Evolutionary conservation across 352 stramenopile genomes (phyloP), one percentile per base, ranked within the genome.

Genomic region (Phytopythium delawarense): DNA sequence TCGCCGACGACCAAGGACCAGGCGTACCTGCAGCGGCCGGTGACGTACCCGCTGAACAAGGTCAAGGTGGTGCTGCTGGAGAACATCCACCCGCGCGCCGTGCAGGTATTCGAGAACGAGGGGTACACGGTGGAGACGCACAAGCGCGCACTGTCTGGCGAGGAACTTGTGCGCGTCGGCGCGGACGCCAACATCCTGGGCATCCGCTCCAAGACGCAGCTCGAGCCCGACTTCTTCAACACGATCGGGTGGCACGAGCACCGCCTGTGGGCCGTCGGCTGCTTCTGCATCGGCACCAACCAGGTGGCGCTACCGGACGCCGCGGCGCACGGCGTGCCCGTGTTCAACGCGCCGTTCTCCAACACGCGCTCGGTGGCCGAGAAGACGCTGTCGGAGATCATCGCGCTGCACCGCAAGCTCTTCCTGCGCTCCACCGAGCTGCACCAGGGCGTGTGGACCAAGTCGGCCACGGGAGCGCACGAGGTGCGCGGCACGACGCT

Each of bases 221-320:
- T 93, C 8, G 82, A 93, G 55, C 69, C 78, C 0, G 73, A 87
- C 8, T 93, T 93, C 59, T 93, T 93, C 65, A 81, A 66, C 50
- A 88, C 78, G 28, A 70, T 93, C 28, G 84, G 84, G 23, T 91
- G 82, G 84, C 84, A 91, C 66, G 75, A 88, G 48, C 82, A 89
- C 66, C 82, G 84, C 12, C 69, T 93, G 4, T 93, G 84, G 84
- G 80, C 82, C 12, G 75, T 91, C 18, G 84, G 84, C 9, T 93
- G 84, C 70, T 93, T 93, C 61, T 93, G 84, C 62, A 93, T 93
- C 54, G 84, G 84, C 60, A 93, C 84, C 23, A 93, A 93, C 71
- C 84, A 93, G 61, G 84, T 93, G 32, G 82, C 80, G 56, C 68
- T 93, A 4, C 62, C 74, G 28, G 60, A 86, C 16, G 81, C 82